Conservation (phyloP, 805 yeast genomes). For the Metschnikowia henanensis region DNA sequence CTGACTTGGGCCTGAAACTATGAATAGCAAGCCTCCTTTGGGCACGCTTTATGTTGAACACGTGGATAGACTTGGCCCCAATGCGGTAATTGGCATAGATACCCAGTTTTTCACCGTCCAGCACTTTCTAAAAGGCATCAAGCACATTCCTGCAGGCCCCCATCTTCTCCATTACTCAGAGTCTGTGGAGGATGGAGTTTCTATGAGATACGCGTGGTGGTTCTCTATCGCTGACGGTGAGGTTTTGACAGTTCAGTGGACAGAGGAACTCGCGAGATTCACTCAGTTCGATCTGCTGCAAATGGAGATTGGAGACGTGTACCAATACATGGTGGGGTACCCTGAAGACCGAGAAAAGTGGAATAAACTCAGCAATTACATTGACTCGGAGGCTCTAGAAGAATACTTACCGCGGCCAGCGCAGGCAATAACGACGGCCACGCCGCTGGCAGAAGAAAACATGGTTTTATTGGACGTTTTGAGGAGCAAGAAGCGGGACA, state of each 20-base stretch:
- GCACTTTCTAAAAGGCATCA: slow-evolving; percentile 47
- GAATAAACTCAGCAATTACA: slow-evolving; percentile 13
- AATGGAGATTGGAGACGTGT: slow-evolving; percentile 26
- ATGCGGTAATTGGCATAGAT: slow-evolving; percentile 45
- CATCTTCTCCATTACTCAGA: slow-evolving; percentile 54
- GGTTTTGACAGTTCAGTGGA: slow-evolving; percentile 39
- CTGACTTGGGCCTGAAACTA: not conserved
- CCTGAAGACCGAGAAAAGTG: slow-evolving; percentile 30
- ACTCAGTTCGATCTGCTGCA: slow-evolving; percentile 20
- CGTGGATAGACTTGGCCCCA: slow-evolving; percentile 16
- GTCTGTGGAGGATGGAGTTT: slow-evolving; percentile 14
- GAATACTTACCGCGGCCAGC: slow-evolving; percentile 12
- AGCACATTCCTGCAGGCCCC: slow-evolving; percentile 47
- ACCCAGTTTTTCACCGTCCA: slow-evolving; percentile 47
- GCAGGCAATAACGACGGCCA: slow-evolving; percentile 41
- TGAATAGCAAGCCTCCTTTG: slow-evolving; percentile 23
- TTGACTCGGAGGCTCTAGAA: slow-evolving; percentile 27
- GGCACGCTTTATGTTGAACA: slow-evolving; percentile 22
- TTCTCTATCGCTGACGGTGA: slow-evolving; percentile 33
- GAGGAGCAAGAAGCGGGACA: slow-evolving; percentile 16
- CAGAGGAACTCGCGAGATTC: slow-evolving; percentile 12
- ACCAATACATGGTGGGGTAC: slow-evolving; percentile 37
- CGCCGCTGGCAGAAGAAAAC: slow-evolving; percentile 52
- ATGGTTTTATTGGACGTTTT: slow-evolving; percentile 39
- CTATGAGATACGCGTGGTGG: slow-evolving; percentile 43